These are phyloP conservation scores for Aeminium ludgeri DNA, from an alignment of 495 filamentous ascomycete genomes.

Conservation along the genomic window DNA sequence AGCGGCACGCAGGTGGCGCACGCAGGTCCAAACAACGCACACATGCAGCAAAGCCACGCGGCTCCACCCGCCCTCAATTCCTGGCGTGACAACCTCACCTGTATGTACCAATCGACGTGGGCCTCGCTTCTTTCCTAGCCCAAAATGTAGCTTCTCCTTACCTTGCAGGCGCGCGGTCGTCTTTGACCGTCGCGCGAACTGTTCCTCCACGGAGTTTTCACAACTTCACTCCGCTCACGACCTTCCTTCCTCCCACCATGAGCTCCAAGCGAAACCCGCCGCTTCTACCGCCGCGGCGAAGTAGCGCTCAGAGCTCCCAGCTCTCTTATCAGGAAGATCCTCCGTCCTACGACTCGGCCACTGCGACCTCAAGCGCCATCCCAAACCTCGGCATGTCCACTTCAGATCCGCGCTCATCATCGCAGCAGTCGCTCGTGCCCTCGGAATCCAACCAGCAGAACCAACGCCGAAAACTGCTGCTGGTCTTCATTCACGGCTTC, in stretches of 20 bases:
- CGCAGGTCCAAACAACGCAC: too few relatives aligned
- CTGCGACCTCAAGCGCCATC: not conserved
- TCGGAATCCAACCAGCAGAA: slow-evolving; percentile 26
- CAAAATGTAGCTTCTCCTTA: too few relatives aligned
- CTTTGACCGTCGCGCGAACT: not conserved
- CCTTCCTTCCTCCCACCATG: not conserved
- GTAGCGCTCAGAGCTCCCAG: not conserved
- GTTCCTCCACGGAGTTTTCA: not conserved
- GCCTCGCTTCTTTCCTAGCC: too few relatives aligned
- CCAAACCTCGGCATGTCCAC: slow-evolving; percentile 19
- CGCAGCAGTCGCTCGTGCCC: slow-evolving; percentile 44
- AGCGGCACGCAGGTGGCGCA: too few relatives aligned
- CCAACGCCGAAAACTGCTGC: slow-evolving; percentile 45
- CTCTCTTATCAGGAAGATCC: not conserved
- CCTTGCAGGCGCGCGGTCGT: not conserved
- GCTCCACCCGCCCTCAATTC: too few relatives aligned
- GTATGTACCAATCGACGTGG: too few relatives aligned
- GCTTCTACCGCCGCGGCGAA: not conserved
- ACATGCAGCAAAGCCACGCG: too few relatives aligned
- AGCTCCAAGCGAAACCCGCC: not conserved
- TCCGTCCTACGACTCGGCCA: slow-evolving; percentile 7
- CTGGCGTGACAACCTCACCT: too few relatives aligned
- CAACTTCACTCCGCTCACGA: not conserved
- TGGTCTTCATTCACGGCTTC: slow-evolving; percentile 75
- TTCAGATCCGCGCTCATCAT: slow-evolving; percentile 44